Evolutionary conservation across 73 alveolate genomes (phyloP).

Genomic region (Symbiodinium natans): DNA sequence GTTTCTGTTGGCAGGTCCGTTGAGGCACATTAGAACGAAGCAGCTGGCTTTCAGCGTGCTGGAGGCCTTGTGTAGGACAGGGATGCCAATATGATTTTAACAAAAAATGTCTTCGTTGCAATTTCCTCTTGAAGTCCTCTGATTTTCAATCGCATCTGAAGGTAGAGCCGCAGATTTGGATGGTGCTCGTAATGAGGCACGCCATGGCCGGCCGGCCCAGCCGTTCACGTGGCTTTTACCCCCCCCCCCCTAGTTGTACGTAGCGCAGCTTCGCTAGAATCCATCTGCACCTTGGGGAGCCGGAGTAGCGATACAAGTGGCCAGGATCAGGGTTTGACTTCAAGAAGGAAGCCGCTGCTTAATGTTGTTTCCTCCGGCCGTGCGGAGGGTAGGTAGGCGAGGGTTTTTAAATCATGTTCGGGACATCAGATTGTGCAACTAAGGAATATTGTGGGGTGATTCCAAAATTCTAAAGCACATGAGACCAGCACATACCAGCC

Average conservation of each 20-base stretch:
- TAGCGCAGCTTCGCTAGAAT: too few relatives aligned
- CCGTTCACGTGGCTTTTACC: too few relatives aligned
- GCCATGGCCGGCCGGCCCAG: neutral
- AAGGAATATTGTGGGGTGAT: neutral
- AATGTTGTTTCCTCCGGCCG: too few relatives aligned
- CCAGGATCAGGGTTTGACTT: too few relatives aligned
- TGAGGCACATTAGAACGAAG: constrained; percentile 80
- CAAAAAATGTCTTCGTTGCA: neutral
- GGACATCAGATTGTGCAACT: neutral
- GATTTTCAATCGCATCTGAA: neutral
- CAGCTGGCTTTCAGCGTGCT: constrained; percentile 79
- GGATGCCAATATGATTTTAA: neutral
- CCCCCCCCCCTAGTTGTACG: too few relatives aligned
- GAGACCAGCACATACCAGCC: too few relatives aligned
- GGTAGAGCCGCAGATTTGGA: constrained; percentile 86
- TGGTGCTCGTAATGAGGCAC: constrained; percentile 82
- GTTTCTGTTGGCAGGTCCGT: constrained; percentile 70
- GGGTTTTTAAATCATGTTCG: too few relatives aligned
- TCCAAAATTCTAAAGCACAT: too few relatives aligned
- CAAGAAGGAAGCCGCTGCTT: too few relatives aligned
- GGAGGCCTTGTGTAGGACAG: neutral
- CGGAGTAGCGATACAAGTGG: too few relatives aligned
- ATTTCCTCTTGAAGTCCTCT: neutral
- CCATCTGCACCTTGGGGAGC: too few relatives aligned
- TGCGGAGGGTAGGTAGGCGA: neutral